These are phyloP conservation scores for Diversispora eburnea DNA, from an alignment of 192 early-diverging fungal species.

Conservation along the genomic window DNA sequence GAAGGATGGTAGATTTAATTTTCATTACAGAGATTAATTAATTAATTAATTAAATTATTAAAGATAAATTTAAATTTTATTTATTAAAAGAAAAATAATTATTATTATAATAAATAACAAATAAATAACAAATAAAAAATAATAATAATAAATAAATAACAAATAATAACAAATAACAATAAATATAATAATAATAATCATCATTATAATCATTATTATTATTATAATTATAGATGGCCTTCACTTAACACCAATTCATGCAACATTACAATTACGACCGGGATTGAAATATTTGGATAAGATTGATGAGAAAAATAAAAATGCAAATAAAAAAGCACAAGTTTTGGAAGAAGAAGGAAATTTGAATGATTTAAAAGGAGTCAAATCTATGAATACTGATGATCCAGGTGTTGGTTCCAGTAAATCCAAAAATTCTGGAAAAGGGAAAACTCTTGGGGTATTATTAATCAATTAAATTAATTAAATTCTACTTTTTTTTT, in stretches of 20 bases:
- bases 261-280: slow-evolving; percentile 80
- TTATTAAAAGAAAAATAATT: too few relatives aligned
- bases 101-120: too few relatives aligned
- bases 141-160: too few relatives aligned
- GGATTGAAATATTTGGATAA: slow-evolving; percentile 88
- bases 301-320: slow-evolving; percentile 78
- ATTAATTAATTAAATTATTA: too few relatives aligned
- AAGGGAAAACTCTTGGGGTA: not conserved
- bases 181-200: slow-evolving; percentile 1
- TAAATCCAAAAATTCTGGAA: not conserved
- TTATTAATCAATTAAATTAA: not conserved
- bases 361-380: slow-evolving; percentile 33
- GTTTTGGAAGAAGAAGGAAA: slow-evolving; percentile 68
- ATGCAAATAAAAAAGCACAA: slow-evolving; percentile 60
- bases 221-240: slow-evolving; percentile 58
- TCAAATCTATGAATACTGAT: slow-evolving; percentile 35
- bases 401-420: slow-evolving; percentile 33
- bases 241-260: slow-evolving; percentile 77
- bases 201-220: slow-evolving; percentile 14
- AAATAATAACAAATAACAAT: not conserved
- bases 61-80: too few relatives aligned
- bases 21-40: too few relatives aligned
- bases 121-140: too few relatives aligned
- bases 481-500: not conserved
- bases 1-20: slow-evolving; percentile 52